Evolutionary conservation across 2,329 filamentous ascomycete species (phyloP).

Genomic region (Coleophoma crateriformis): DNA sequence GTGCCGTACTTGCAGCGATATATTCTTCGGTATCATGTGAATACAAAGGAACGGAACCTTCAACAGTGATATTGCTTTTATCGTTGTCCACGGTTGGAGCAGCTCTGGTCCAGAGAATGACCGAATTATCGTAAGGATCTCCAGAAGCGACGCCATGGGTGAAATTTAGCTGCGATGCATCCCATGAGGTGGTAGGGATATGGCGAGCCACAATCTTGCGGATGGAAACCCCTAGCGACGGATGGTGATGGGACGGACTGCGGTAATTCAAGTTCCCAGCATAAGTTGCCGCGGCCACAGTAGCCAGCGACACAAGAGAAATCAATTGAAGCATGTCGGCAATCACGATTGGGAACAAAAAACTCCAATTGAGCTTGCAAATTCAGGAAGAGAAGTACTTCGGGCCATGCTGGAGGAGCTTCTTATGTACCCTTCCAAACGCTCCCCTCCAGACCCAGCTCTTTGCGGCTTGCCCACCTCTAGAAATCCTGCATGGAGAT

Average conservation of each 20-base stretch:
- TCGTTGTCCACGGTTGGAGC: conserved; percentile 40
- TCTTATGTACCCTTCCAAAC: too few relatives aligned
- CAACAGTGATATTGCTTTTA: conserved; percentile 36
- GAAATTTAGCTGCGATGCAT: conserved; percentile 46
- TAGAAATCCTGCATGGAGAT: too few relatives aligned
- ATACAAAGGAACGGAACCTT: conserved; percentile 37
- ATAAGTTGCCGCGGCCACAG: conserved; percentile 9
- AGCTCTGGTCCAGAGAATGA: conserved; percentile 48
- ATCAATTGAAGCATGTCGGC: background rate
- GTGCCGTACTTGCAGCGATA: conserved; percentile 46
- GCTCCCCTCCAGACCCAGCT: too few relatives aligned
- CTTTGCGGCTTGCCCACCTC: too few relatives aligned
- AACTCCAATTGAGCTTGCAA: too few relatives aligned
- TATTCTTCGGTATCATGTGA: conserved; percentile 42
- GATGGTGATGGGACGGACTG: conserved; percentile 60
- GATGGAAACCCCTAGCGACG: conserved; percentile 58
- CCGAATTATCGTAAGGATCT: conserved; percentile 48
- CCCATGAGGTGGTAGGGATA: conserved; percentile 8
- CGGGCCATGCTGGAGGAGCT: too few relatives aligned
- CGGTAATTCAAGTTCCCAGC: conserved; percentile 58
- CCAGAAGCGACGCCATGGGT: conserved; percentile 53
- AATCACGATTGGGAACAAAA: too few relatives aligned
- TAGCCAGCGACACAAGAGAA: conserved; percentile 3
- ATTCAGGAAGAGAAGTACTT: too few relatives aligned
- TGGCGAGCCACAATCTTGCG: conserved; percentile 45